Conservation (phyloP, 2,329 filamentous ascomycete species). For the Aspergillus unguis region DNA sequence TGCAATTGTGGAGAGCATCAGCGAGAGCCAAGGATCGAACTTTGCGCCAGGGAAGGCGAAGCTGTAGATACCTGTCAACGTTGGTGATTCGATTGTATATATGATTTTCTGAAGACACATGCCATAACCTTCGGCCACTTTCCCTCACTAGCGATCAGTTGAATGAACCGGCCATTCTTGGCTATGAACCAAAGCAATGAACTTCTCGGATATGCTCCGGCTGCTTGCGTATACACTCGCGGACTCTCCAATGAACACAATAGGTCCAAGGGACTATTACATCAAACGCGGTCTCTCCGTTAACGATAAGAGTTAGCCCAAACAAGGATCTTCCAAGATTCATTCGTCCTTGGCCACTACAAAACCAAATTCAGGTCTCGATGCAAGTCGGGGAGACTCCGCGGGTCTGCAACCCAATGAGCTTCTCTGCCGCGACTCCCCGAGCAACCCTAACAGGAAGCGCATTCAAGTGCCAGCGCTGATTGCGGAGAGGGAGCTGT, state of each 20-base stretch:
- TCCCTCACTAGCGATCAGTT: not conserved
- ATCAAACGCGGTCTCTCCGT: not conserved
- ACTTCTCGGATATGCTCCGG: slow-evolving; percentile 1
- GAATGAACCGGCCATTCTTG: not conserved
- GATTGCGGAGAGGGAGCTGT: not conserved
- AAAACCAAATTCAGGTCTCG: not conserved
- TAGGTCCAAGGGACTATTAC: not conserved
- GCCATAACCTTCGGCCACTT: no score
- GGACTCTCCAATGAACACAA: no score
- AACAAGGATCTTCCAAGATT: not conserved
- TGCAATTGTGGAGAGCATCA: slow-evolving; percentile 53
- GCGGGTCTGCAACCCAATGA: slow-evolving; percentile 1
- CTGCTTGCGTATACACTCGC: not conserved
- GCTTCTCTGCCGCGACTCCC: not conserved
- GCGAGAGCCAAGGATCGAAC: slow-evolving; percentile 49
- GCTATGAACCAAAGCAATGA: not conserved
- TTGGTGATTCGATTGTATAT: not conserved
- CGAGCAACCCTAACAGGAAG: not conserved
- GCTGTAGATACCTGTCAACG: slow-evolving; percentile 19
- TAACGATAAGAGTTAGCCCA: not conserved
- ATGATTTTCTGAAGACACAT: not conserved
- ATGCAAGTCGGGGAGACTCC: slow-evolving; percentile 3
- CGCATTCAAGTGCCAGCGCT: not conserved
- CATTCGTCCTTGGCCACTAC: not conserved
- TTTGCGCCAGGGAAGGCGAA: slow-evolving; percentile 52